Evolutionary conservation across 2,329 filamentous ascomycete species (phyloP).

Genomic region (Nakataea oryzae): DNA sequence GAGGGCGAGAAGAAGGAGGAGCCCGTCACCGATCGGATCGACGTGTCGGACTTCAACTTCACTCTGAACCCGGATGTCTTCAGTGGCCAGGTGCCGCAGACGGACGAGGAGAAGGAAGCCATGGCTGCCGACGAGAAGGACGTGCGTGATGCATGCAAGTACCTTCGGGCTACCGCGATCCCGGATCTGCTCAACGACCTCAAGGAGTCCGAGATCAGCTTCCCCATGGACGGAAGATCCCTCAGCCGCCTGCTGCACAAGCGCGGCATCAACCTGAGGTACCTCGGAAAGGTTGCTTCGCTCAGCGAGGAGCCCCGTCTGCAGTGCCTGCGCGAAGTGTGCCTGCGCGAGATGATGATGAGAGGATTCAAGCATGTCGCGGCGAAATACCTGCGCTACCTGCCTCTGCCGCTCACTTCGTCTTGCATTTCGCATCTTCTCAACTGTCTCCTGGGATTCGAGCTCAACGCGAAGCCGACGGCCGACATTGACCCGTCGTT

Average conservation of each 20-base stretch:
- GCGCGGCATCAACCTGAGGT: slow-evolving; percentile 92
- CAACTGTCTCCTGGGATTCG: slow-evolving; percentile 80
- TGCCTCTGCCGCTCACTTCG: slow-evolving; percentile 72
- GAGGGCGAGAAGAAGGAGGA: slow-evolving; percentile 20
- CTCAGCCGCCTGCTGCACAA: slow-evolving; percentile 85
- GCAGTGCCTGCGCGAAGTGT: slow-evolving; percentile 64
- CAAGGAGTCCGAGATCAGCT: slow-evolving; percentile 85
- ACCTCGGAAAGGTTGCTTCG: slow-evolving; percentile 75
- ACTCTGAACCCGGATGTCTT: slow-evolving; percentile 91
- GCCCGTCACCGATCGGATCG: slow-evolving; percentile 56
- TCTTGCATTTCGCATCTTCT: slow-evolving; percentile 76
- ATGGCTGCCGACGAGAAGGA: slow-evolving; percentile 78
- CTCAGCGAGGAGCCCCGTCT: slow-evolving; percentile 63
- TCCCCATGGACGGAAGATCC: slow-evolving; percentile 97
- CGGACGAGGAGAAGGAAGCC: slow-evolving; percentile 78
- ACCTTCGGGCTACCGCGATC: slow-evolving; percentile 66
- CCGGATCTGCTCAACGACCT: slow-evolving; percentile 82
- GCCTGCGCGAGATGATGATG: slow-evolving; percentile 87
- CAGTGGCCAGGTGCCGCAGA: slow-evolving; percentile 84
- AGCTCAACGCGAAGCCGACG: slow-evolving; percentile 65
- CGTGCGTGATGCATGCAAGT: slow-evolving; percentile 73
- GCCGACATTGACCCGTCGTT: slow-evolving; percentile 69
- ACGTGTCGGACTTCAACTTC: slow-evolving; percentile 80
- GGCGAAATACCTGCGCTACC: slow-evolving; percentile 65
- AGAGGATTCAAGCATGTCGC: slow-evolving; percentile 91